A percentile compares a stretch with the other conserved stretches of the same genome.
Evolutionary conservation across 805 yeast genomes (phyloP).

Genomic region (Naumovozyma dairenensis): DNA sequence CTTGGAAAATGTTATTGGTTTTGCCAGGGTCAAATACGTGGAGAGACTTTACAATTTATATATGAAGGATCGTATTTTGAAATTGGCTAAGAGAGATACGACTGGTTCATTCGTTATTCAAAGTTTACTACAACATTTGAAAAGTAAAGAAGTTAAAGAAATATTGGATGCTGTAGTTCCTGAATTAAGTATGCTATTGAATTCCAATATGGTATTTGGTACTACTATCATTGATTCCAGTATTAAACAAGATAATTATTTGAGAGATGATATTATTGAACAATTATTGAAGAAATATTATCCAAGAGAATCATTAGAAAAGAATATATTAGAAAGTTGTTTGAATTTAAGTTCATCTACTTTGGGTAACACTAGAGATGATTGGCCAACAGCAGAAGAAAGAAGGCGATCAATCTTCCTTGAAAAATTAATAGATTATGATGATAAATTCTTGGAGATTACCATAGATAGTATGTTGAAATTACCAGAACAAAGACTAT

Average conservation of each 20-base stretch:
- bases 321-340: conserved; percentile 56
- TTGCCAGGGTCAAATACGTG: conserved; percentile 56
- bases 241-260: conserved; percentile 43
- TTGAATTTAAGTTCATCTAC: conserved; percentile 60
- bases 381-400: conserved; percentile 89
- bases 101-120: conserved; percentile 77
- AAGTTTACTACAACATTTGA: conserved; percentile 54
- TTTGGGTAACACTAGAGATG: conserved; percentile 70
- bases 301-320: conserved; percentile 29
- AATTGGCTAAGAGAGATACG: conserved; percentile 70
- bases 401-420: conserved; percentile 68
- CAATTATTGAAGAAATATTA: conserved; percentile 38
- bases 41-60: conserved; percentile 61
- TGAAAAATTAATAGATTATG: conserved; percentile 64
- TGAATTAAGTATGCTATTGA: conserved; percentile 48
- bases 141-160: conserved; percentile 49
- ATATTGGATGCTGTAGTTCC: conserved; percentile 61
- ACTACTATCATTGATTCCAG: conserved; percentile 60
- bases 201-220: conserved; percentile 63
- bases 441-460: conserved; percentile 46
- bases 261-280: conserved; percentile 48
- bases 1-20: conserved; percentile 59
- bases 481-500: conserved; percentile 49
- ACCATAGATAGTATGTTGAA: conserved; percentile 52
- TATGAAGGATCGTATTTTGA: conserved; percentile 64